Evolutionary conservation across 2,329 filamentous ascomycete species (phyloP), one percentile per base, ranked within the genome.

Genomic region (Colletotrichum zoysiae): DNA sequence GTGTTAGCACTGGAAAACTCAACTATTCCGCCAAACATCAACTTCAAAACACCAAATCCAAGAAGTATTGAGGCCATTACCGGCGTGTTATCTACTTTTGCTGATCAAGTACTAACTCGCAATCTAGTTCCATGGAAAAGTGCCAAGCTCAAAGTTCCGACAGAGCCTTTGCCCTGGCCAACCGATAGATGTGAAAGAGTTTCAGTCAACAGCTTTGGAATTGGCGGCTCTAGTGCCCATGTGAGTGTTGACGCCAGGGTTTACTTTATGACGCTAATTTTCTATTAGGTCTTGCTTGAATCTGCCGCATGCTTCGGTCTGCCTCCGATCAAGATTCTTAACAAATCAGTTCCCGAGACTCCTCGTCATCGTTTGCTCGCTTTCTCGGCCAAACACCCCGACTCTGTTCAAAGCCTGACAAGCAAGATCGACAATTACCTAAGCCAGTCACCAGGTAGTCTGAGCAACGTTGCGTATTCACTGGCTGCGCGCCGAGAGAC

Each of bases 21-120:
- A 1, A 78, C 73, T 2, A 84, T 85, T 14, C 83, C 81, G 0
- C 82, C 82, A 0, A 83, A 80, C 23, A 81, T 83, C 51, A 81
- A 84, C 62, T 83, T 81, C 69, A 63, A 65, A 0, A 73, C 66
- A 0, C 78, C 78, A 0, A 82, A 81, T 42, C 78, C 80, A 0
- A 75, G 35, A 51, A 73, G 70, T 72, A 35, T n/a, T n/a, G n/a
- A n/a, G 33, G 59, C 1, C 2, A 3, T 26, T 11, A 3, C 0
- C 1, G 33, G 3, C 6, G n/a, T 5, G 6, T 16, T 9, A 1
- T 16, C 2, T 42, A 74, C 30, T 68, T 18, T 57, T 72, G 14
- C 76, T 53, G 5, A 30, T 26, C 20, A 4, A n/a, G 9, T 35
- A 14, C 12, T 46, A 14, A 14, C 9, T 14, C 0, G 3, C 2